These are phyloP conservation scores for Rhodotorula sp. DNA, from an alignment of 1,284 basidiomycete genomes.

Conservation along the genomic window DNA sequence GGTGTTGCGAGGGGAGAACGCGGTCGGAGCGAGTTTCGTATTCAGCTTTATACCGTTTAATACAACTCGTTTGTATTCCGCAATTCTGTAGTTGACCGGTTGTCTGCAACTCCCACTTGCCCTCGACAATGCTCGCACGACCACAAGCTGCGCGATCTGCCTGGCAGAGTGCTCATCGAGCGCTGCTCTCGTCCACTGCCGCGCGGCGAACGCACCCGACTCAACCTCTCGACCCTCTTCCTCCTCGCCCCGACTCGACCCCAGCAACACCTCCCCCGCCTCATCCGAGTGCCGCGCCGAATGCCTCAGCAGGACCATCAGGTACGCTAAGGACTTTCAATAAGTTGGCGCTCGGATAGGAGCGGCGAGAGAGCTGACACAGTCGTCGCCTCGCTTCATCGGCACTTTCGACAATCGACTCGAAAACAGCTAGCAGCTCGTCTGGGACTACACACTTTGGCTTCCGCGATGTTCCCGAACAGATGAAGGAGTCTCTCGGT, in stretches of 20 bases:
- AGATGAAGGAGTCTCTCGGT: conserved; percentile 57
- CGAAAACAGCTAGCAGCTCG: neutral
- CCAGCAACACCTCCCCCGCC: neutral
- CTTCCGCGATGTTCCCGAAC: conserved; percentile 51
- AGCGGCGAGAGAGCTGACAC: neutral
- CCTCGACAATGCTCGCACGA: neutral
- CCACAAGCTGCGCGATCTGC: no score
- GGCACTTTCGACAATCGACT: neutral
- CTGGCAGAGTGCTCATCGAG: no score
- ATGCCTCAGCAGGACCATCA: neutral
- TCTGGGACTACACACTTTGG: conserved; percentile 52
- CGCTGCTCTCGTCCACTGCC: neutral
- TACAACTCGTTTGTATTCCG: neutral
- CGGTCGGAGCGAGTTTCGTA: neutral
- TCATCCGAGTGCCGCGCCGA: neutral
- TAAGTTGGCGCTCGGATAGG: no score
- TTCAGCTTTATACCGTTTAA: neutral
- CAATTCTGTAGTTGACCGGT: no score
- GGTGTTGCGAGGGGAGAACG: neutral
- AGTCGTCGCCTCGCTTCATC: neutral
- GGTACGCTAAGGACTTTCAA: neutral
- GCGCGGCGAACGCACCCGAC: conserved; percentile 11
- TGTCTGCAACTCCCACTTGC: neutral
- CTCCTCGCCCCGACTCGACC: conserved; percentile 2
- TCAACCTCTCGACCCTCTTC: conserved; percentile 24